These are phyloP conservation scores for Leptographium flavum DNA, from an alignment of 2,329 filamentous ascomycete species.

Conservation along the genomic window DNA sequence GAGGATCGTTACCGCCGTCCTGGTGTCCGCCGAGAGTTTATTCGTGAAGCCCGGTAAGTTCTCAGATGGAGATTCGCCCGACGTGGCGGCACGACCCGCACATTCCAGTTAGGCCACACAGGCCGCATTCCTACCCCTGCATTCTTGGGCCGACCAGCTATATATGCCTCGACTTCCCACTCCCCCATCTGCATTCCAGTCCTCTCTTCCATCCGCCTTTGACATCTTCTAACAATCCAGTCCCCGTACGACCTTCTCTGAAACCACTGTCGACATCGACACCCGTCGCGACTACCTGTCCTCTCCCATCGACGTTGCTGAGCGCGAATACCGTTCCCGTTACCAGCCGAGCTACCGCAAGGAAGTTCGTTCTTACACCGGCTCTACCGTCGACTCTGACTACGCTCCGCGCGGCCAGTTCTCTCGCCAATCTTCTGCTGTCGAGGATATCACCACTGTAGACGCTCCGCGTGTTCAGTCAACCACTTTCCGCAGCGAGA, in stretches of 20 bases:
- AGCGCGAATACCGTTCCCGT: constrained; percentile 52
- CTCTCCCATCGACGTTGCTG: constrained; percentile 46
- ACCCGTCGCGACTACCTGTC: constrained; percentile 30
- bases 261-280: constrained; percentile 54
- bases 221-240: constrained; percentile 12
- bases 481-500: constrained; percentile 33
- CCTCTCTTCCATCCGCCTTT: no score
- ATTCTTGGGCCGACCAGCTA: neutral
- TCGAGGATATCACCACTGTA: constrained; percentile 45
- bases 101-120: neutral
- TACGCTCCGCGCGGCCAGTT: constrained; percentile 14
- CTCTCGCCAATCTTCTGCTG: constrained; percentile 28
- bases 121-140: no score
- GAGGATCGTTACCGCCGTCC: constrained; percentile 64
- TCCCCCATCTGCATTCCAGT: constrained; percentile 4
- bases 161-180: neutral
- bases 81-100: constrained; percentile 2
- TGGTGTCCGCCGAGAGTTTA: constrained; percentile 43
- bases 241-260: constrained; percentile 34
- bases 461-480: constrained; percentile 21
- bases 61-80: neutral
- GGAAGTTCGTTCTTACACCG: constrained; percentile 19
- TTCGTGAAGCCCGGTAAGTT: constrained; percentile 42
- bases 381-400: constrained; percentile 22
- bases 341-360: constrained; percentile 36